Conservation (phyloP, 129 eudicot genomes). For the Ambrosia artemisiifolia region DNA sequence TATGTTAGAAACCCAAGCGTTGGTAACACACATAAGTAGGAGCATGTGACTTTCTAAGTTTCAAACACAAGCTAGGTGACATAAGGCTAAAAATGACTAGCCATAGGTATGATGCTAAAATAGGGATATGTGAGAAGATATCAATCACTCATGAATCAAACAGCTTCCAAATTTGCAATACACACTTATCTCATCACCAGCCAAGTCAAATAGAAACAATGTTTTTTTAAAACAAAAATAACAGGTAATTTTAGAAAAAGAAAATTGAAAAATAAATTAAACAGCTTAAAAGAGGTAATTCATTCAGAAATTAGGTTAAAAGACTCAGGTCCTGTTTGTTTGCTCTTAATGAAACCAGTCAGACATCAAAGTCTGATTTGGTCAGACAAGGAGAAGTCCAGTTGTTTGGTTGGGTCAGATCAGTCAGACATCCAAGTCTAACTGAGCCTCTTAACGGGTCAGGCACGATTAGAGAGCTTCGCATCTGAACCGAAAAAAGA, state of each 20-base stretch:
- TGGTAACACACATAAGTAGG: background rate
- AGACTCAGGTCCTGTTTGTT: too few species aligned
- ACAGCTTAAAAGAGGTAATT: too few species aligned
- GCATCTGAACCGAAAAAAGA: too few species aligned
- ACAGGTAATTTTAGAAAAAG: background rate
- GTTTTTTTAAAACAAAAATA: background rate
- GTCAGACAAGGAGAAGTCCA: too few species aligned
- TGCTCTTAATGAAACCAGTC: too few species aligned
- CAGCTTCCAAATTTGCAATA: slow-evolving; percentile 36
- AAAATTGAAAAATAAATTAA: background rate
- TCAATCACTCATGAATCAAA: slow-evolving; percentile 42
- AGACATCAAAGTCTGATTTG: too few species aligned
- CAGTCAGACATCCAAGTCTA: too few species aligned
- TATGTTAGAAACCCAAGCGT: background rate
- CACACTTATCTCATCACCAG: slow-evolving; percentile 33
- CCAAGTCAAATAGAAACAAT: slow-evolving; percentile 34
- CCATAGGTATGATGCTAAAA: slow-evolving; percentile 31
- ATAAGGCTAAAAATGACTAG: background rate
- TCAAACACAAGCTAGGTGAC: background rate
- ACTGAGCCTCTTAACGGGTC: too few species aligned
- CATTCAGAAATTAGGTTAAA: too few species aligned
- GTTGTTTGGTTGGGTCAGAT: too few species aligned
- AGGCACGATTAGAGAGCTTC: too few species aligned
- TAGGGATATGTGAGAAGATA: slow-evolving; percentile 29
- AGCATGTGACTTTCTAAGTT: slow-evolving; percentile 3